Percentiles rank a stretch among this genome's conserved stretches.
Evolutionary conservation across 2,329 filamentous ascomycete species (phyloP).

Genomic region (Fusarium dlaminii): DNA sequence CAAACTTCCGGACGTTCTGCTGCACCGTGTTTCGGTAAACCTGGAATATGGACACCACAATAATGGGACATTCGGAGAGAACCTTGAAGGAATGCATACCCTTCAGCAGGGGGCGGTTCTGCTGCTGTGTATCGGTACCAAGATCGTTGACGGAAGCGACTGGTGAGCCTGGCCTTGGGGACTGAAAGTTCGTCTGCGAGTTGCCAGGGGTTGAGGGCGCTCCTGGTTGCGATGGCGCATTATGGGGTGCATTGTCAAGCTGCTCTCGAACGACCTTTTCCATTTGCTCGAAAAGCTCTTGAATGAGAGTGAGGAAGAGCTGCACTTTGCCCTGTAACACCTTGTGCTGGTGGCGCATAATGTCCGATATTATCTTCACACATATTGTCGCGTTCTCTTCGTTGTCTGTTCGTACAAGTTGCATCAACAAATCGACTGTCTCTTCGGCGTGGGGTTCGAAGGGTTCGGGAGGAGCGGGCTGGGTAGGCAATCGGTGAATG

Average conservation of each 20-base stretch:
- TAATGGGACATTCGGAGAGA: constrained; percentile 96
- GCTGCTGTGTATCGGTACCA: constrained; percentile 81
- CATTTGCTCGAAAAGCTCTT: constrained; percentile 96
- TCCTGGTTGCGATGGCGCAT: constrained; percentile 60
- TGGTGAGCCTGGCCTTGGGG: constrained; percentile 88
- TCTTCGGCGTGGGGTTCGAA: constrained; percentile 90
- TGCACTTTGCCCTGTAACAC: constrained; percentile 83
- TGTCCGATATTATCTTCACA: constrained; percentile 97
- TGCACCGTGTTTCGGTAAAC: constrained; percentile 83
- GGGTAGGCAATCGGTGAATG: constrained; percentile 81
- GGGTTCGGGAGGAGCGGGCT: constrained; percentile 76
- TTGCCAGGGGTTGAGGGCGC: constrained; percentile 74
- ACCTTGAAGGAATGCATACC: constrained; percentile 99
- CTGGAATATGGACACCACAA: constrained; percentile 98
- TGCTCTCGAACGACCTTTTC: constrained; percentile 94
- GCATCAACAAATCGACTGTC: constrained; percentile 90
- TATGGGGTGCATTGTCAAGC: constrained; percentile 78
- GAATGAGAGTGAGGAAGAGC: constrained; percentile 87
- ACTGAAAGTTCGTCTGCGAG: constrained; percentile 79
- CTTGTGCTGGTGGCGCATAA: constrained; percentile 92
- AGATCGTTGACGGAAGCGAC: constrained; percentile 84
- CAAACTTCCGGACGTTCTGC: constrained; percentile 89
- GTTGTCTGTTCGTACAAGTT: constrained; percentile 88
- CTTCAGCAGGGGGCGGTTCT: constrained; percentile 81
- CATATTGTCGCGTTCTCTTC: constrained; percentile 99